These are phyloP conservation scores for Hypericum androsaemum DNA, from an alignment of 345 rosid species.

Conservation along the genomic window DNA sequence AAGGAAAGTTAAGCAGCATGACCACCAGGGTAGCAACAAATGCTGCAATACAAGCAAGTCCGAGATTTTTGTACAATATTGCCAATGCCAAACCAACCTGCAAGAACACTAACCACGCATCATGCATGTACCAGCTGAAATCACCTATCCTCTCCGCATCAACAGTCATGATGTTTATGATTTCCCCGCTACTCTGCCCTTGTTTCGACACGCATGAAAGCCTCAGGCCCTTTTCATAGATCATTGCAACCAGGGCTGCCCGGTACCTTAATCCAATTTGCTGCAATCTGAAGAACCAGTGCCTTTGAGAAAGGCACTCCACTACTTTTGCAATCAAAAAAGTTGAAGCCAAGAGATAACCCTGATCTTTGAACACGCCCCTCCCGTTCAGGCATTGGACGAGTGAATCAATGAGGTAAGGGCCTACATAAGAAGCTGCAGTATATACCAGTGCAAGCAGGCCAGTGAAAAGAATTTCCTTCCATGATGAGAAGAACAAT, in stretches of 20 bases:
- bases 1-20: conserved; percentile 21
- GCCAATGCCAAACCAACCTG: conserved; percentile 24
- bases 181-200: conserved; percentile 25
- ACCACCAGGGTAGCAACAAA: conserved; percentile 14
- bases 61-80: conserved; percentile 22
- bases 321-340: conserved; percentile 26
- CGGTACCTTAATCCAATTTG: conserved; percentile 19
- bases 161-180: conserved; percentile 28
- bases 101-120: conserved; percentile 21
- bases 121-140: conserved; percentile 25
- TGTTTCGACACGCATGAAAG: conserved; percentile 22
- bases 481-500: conserved; percentile 13
- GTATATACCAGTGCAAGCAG: conserved; percentile 14
- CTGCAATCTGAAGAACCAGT: conserved; percentile 21
- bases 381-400: conserved; percentile 25
- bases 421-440: conserved; percentile 27
- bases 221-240: conserved; percentile 21
- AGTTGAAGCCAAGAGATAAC: conserved; percentile 19
- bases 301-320: conserved; percentile 23
- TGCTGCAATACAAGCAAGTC: conserved; percentile 17
- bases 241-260: conserved; percentile 11
- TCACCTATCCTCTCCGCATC: conserved; percentile 24
- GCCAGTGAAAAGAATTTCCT: conserved; percentile 17
- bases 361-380: conserved; percentile 15
- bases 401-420: conserved; percentile 25